phyloP scores from a whole-genome alignment of 345 rosid species.

The Lepidium aucheri region DNA sequence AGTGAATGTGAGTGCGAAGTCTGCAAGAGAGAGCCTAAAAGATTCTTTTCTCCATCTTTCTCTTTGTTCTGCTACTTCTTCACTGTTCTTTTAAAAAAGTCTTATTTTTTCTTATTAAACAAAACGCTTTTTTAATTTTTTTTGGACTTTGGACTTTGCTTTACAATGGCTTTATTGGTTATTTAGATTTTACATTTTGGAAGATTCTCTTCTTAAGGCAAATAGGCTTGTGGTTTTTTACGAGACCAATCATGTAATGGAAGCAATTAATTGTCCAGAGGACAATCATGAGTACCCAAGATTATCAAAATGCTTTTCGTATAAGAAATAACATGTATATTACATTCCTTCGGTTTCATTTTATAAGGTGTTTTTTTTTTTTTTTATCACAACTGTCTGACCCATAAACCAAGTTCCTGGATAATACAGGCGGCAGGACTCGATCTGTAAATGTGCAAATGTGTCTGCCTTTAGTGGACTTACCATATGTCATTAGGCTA shows the following conservation, averaged over 20 bases:
- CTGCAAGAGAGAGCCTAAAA: conserved; percentile 6
- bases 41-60: conserved; percentile 18
- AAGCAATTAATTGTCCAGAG: not conserved
- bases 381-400: too few relatives aligned
- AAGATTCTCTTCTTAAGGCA: conserved; percentile 7
- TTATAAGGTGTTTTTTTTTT: too few relatives aligned
- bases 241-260: conserved; percentile 5
- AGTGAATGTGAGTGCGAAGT: conserved; percentile 23
- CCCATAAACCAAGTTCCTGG: too few relatives aligned
- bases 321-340: not conserved
- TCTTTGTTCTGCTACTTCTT: conserved; percentile 9
- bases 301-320: not conserved
- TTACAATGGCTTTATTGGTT: not conserved
- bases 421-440: too few relatives aligned
- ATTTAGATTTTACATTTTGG: conserved; percentile 11
- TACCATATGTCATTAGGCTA: too few relatives aligned
- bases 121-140: not conserved
- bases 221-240: not conserved
- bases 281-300: not conserved
- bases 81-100: conserved; percentile 13
- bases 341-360: too few relatives aligned
- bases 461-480: too few relatives aligned
- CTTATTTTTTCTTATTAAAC: not conserved
- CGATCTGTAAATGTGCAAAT: too few relatives aligned
- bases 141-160: not conserved